Percentiles rank a stretch among this genome's conserved stretches.
These are phyloP conservation scores for Phytophthora quininea DNA, from an alignment of 352 stramenopile genomes.

Conservation along the genomic window DNA sequence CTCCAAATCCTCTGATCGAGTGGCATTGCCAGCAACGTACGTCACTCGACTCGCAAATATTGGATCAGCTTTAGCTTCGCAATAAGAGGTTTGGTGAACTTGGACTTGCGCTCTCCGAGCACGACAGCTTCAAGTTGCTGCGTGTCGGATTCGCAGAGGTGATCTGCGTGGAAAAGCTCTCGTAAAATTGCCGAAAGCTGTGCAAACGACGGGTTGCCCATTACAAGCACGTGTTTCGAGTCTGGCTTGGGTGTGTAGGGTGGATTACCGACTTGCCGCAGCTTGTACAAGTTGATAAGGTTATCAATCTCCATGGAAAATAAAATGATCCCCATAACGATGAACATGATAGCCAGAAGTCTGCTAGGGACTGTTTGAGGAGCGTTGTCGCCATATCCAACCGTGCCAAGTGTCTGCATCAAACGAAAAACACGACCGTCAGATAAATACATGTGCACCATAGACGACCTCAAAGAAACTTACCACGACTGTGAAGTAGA, in stretches of 20 bases:
- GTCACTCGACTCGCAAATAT: constrained; percentile 82
- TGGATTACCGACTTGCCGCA: constrained; percentile 81
- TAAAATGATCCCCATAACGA: constrained; percentile 86
- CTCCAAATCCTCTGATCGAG: constrained; percentile 75
- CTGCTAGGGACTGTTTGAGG: constrained; percentile 85
- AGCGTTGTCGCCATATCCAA: constrained; percentile 88
- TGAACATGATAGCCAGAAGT: constrained; percentile 88
- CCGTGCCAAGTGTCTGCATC: constrained; percentile 79
- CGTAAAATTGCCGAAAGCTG: constrained; percentile 83
- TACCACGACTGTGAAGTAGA: constrained; percentile 90
- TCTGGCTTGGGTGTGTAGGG: constrained; percentile 74
- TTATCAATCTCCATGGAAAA: constrained; percentile 92
- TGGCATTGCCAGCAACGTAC: constrained; percentile 80
- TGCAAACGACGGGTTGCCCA: constrained; percentile 84
- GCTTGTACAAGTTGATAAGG: constrained; percentile 85
- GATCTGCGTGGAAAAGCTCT: constrained; percentile 90
- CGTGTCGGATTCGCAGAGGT: constrained; percentile 49
- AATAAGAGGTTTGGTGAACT: constrained; percentile 76
- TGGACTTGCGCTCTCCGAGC: constrained; percentile 67
- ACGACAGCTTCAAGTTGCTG: constrained; percentile 73
- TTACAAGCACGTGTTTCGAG: constrained; percentile 77
- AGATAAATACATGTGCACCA: not conserved
- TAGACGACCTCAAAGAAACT: constrained; percentile 15
- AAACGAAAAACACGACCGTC: constrained; percentile 8
- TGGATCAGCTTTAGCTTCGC: constrained; percentile 77